These are phyloP conservation scores for Ogataea populi-albae DNA, from an alignment of 805 yeast species.

Conservation along the genomic window DNA sequence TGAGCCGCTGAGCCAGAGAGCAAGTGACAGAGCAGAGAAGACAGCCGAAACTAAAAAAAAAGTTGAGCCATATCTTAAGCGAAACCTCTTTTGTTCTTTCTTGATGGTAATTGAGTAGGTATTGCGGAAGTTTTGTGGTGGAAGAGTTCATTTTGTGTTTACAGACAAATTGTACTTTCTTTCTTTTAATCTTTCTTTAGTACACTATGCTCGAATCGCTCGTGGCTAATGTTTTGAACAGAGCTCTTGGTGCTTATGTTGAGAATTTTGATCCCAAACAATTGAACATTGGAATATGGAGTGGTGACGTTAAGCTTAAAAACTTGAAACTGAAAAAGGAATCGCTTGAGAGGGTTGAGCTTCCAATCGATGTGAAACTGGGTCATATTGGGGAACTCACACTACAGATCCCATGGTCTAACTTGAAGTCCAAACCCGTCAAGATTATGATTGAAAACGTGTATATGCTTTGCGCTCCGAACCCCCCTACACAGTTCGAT, in stretches of 20 bases:
- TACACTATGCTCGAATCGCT: slow-evolving; percentile 58
- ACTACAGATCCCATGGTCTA: slow-evolving; percentile 95
- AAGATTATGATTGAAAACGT: slow-evolving; percentile 84
- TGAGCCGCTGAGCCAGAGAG: too few species aligned
- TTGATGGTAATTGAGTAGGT: too few species aligned
- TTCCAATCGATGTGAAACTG: slow-evolving; percentile 83
- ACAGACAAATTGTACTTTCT: too few species aligned
- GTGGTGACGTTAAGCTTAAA: slow-evolving; percentile 88
- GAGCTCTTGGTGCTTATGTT: slow-evolving; percentile 70
- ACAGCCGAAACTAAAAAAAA: too few species aligned
- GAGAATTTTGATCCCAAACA: slow-evolving; percentile 96
- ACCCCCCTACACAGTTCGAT: slow-evolving; percentile 52
- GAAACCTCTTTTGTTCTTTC: too few species aligned
- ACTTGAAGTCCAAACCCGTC: slow-evolving; percentile 88
- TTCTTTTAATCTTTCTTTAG: not conserved
- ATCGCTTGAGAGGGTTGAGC: slow-evolving; percentile 78
- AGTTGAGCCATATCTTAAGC: too few species aligned
- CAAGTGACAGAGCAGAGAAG: too few species aligned
- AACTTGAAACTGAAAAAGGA: slow-evolving; percentile 81
- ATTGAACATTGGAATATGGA: slow-evolving; percentile 93
- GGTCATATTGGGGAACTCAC: slow-evolving; percentile 91
- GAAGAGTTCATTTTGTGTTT: too few species aligned
- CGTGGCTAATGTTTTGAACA: slow-evolving; percentile 59
- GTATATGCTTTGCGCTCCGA: slow-evolving; percentile 77
- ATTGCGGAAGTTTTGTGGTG: too few species aligned